Conservation (phyloP, 2,329 filamentous ascomycete genomes). For the Scorias spongiosa region DNA sequence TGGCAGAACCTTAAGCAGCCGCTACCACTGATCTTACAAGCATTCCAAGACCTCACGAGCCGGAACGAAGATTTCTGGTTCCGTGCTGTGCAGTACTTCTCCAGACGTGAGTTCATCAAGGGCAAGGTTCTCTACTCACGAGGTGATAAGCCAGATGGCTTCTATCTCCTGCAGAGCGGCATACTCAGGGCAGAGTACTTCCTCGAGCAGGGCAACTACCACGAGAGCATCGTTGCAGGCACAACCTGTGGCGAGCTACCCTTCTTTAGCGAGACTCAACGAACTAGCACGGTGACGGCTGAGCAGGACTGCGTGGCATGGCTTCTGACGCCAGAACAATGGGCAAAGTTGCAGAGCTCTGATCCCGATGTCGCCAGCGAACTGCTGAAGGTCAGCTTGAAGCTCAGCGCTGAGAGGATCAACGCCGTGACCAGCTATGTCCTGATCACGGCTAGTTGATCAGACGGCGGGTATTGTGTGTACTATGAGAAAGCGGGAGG, state of each 20-base stretch:
- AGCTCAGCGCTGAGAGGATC: conserved; percentile 91
- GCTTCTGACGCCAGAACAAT: conserved; percentile 58
- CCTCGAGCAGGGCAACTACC: conserved; percentile 73
- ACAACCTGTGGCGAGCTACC: conserved; percentile 92
- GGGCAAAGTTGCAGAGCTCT: conserved; percentile 55
- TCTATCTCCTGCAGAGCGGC: conserved; percentile 81
- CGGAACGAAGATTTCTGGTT: conserved; percentile 96
- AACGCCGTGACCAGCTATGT: conserved; percentile 43
- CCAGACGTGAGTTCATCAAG: conserved; percentile 47
- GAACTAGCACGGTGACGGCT: conserved; percentile 74
- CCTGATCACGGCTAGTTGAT: conserved; percentile 25
- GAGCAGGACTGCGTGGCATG: conserved; percentile 73
- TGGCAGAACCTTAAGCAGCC: conserved; percentile 86
- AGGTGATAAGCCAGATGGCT: conserved; percentile 61
- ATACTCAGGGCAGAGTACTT: conserved; percentile 84
- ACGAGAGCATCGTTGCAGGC: conserved; percentile 83
- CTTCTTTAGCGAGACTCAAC: conserved; percentile 80
- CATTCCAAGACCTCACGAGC: conserved; percentile 77
- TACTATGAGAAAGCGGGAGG: neutral
- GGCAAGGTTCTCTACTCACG: conserved; percentile 64
- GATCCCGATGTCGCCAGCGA: conserved; percentile 70
- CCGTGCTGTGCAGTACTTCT: conserved; percentile 60
- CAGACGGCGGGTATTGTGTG: neutral
- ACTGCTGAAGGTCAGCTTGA: conserved; percentile 72
- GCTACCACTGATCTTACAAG: conserved; percentile 77